Evolutionary conservation across 2,329 filamentous ascomycete species (phyloP), one percentile per base, ranked within the genome.

Genomic region (Dendrostoma leiphaemia): DNA sequence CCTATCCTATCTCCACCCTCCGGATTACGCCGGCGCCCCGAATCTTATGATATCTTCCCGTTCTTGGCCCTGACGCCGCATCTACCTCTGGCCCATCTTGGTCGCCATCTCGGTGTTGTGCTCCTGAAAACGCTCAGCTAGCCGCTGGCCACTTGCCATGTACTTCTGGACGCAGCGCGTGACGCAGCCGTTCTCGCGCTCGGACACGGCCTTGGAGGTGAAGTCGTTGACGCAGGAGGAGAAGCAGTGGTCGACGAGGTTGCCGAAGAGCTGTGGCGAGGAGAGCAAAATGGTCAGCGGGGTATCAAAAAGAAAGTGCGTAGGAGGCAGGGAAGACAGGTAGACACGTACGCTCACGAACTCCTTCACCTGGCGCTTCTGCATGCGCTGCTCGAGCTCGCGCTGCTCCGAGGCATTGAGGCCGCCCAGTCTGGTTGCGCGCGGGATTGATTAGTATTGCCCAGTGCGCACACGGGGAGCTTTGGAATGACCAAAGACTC

Each of bases 351-450:
- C 94, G 67, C 85, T 89, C 88, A 97, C 96, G 71, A 99, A 97
- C 71, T 97, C 93, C 79, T 96, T 96, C 82, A 99, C 90, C 77
- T 99, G 94, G 77, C 94, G 95, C 77, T 90, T 89, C 80, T 97
- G 91, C 84, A 99, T 92, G 74, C 94, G 91, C 76, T 84, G 77
- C 75, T 96, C 88, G 70, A 99, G 89, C 81, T 94, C 90, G 77
- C 90, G 89, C 80, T 95, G 90, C 81, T 97, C 93, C 66, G 84
- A 73, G 66, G 81, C 71, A 64, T 83, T 90, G 70, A 96, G 88
- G 71, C 79, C 50, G 45, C 57, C 56, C 29, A 58, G 38, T 49
- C 56, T 59, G 57, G 44, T 51, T 28, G 35, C 7, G 23, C 13
- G 29, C 35, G 3, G n/a, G 13, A n/a, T 8, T 35, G 52, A 48